Percentiles rank a stretch among this genome's conserved stretches.
Evolutionary conservation across 495 filamentous ascomycete genomes (phyloP).

Genomic region (Chaetomium fimeti): DNA sequence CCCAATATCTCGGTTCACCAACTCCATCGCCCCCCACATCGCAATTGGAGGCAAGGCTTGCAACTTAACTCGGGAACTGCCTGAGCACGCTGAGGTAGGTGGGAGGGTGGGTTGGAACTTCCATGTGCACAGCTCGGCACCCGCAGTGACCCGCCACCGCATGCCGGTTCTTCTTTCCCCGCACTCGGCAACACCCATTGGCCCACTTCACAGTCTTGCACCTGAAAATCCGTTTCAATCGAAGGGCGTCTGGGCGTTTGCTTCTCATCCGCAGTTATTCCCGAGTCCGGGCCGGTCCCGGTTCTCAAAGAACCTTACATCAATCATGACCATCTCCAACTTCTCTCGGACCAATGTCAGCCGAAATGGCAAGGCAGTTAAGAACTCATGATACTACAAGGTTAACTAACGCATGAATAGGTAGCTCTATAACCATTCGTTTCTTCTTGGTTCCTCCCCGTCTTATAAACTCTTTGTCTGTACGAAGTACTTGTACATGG

Average conservation of each 20-base stretch:
- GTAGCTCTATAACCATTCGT: too few species aligned
- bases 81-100: too few species aligned
- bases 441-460: too few species aligned
- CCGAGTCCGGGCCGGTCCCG: conserved; percentile 12
- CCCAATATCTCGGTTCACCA: neutral
- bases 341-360: neutral
- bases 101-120: neutral
- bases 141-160: conserved; percentile 1
- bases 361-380: neutral
- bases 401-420: too few species aligned
- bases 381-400: neutral
- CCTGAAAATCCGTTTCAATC: conserved; percentile 7
- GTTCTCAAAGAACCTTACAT: neutral
- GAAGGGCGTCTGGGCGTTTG: conserved; percentile 2
- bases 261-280: conserved; percentile 17
- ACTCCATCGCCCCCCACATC: neutral
- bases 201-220: conserved; percentile 9
- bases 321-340: neutral
- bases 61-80: neutral
- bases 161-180: conserved; percentile 14
- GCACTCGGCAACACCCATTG: conserved; percentile 1
- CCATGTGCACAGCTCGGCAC: neutral
- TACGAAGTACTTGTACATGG: too few species aligned
- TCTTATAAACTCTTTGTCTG: too few species aligned
- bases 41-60: neutral